phyloP scores from a whole-genome alignment of 2,329 filamentous ascomycete species.

The Pseudopithomyces chartarum region DNA sequence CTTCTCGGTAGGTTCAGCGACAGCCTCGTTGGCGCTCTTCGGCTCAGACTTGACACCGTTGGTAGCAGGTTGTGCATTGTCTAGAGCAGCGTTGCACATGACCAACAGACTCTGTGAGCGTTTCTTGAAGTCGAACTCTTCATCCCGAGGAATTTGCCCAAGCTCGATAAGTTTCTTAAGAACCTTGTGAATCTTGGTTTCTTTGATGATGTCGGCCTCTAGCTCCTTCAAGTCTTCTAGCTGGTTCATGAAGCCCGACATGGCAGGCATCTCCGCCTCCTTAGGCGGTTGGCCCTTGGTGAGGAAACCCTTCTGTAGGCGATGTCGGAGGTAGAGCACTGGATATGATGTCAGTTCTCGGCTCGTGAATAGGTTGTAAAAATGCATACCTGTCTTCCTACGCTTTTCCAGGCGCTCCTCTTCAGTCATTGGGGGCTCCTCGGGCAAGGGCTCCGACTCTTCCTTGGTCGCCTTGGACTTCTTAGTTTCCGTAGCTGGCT shows the following conservation, averaged over 20 bases:
- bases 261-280: slow-evolving; percentile 78
- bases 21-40: slow-evolving; percentile 47
- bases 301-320: slow-evolving; percentile 91
- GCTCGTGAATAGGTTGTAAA: neutral
- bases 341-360: slow-evolving; percentile 7
- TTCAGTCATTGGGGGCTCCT: slow-evolving; percentile 60
- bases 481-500: slow-evolving; percentile 51
- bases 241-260: slow-evolving; percentile 78
- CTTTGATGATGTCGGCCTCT: slow-evolving; percentile 85
- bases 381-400: slow-evolving; percentile 58
- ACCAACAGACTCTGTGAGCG: slow-evolving; percentile 80
- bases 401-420: slow-evolving; percentile 62
- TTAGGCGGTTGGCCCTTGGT: slow-evolving; percentile 84
- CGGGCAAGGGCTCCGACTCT: slow-evolving; percentile 64
- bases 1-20: slow-evolving; percentile 48
- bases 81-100: slow-evolving; percentile 83
- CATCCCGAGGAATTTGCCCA: slow-evolving; percentile 75
- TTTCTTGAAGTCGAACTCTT: slow-evolving; percentile 86
- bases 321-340: slow-evolving; percentile 93
- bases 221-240: slow-evolving; percentile 81
- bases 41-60: slow-evolving; percentile 46
- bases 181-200: slow-evolving; percentile 98
- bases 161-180: slow-evolving; percentile 93
- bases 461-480: slow-evolving; percentile 52
- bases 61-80: slow-evolving; percentile 28